Conservation (phyloP, 345 rosid genomes). For the Garcia nutans region DNA sequence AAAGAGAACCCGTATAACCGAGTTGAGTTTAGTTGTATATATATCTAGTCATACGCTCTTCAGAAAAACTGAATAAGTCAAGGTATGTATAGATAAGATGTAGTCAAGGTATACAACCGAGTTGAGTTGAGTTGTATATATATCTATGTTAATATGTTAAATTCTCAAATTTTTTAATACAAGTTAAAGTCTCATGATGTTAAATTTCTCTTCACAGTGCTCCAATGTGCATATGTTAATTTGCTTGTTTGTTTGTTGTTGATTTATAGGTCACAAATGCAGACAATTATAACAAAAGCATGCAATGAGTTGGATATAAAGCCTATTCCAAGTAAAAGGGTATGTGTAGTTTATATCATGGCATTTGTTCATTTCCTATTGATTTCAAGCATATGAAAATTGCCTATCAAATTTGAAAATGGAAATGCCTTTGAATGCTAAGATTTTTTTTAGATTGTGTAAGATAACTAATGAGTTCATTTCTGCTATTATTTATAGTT, state of each 20-base stretch:
- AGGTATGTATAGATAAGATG: too few species aligned
- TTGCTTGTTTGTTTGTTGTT: neutral
- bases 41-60: too few species aligned
- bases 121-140: neutral
- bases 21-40: too few species aligned
- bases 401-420: neutral
- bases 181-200: too few species aligned
- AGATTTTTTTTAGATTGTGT: neutral
- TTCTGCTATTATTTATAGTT: neutral
- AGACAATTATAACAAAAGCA: slow-evolving; percentile 83
- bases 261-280: slow-evolving; percentile 84
- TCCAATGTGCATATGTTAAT: too few species aligned
- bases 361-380: slow-evolving; percentile 3
- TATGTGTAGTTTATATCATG: slow-evolving; percentile 28
- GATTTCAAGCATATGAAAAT: neutral
- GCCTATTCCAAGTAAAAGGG: slow-evolving; percentile 86
- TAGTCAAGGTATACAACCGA: too few species aligned
- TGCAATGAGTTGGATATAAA: slow-evolving; percentile 79
- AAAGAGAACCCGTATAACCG: too few species aligned
- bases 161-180: too few species aligned
- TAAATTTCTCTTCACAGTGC: too few species aligned
- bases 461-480: too few species aligned
- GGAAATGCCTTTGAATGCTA: neutral
- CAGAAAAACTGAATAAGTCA: too few species aligned
- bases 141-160: neutral